phyloP scores from a whole-genome alignment of 257 asterid species.

The Dorcoceras hygrometricum region DNA sequence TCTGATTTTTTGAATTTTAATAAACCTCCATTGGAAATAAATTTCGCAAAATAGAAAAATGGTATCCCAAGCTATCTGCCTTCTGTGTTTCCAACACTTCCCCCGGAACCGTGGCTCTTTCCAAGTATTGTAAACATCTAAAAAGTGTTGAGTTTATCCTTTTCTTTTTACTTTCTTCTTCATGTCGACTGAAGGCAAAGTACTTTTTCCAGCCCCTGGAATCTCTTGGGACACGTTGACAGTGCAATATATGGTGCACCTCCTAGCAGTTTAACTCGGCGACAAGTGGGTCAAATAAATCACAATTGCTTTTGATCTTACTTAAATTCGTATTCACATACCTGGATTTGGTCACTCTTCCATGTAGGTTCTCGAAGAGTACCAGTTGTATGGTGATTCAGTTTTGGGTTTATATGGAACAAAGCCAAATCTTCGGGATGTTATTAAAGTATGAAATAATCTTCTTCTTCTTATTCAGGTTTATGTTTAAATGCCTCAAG shows the following conservation, averaged over 20 bases:
- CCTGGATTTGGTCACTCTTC: conserved; percentile 11
- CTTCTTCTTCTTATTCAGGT: not conserved
- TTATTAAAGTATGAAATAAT: conserved; percentile 51
- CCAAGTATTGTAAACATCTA: no score
- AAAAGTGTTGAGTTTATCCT: not conserved
- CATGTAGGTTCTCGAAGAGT: conserved; percentile 73
- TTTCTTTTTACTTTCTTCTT: conserved; percentile 19
- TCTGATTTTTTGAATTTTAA: not conserved
- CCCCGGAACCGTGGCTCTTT: not conserved
- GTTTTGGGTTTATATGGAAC: conserved; percentile 58
- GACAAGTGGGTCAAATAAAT: conserved; percentile 58
- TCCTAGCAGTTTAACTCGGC: conserved; percentile 54
- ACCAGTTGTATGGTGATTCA: conserved; percentile 73
- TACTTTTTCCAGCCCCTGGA: conserved; percentile 72
- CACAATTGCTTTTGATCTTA: not conserved
- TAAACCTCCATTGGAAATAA: no score
- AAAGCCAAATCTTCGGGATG: conserved; percentile 67
- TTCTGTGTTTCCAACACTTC: not conserved
- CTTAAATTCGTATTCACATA: conserved; percentile 11
- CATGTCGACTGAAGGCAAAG: conserved; percentile 27
- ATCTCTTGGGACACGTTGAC: conserved; percentile 78
- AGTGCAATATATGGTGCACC: conserved; percentile 80
- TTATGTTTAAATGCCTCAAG: not conserved
- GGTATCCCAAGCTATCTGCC: not conserved
- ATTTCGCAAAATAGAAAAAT: no score